Evolutionary conservation across 2,329 filamentous ascomycete species (phyloP).

Genomic region (Lasiodiplodia sp.): DNA sequence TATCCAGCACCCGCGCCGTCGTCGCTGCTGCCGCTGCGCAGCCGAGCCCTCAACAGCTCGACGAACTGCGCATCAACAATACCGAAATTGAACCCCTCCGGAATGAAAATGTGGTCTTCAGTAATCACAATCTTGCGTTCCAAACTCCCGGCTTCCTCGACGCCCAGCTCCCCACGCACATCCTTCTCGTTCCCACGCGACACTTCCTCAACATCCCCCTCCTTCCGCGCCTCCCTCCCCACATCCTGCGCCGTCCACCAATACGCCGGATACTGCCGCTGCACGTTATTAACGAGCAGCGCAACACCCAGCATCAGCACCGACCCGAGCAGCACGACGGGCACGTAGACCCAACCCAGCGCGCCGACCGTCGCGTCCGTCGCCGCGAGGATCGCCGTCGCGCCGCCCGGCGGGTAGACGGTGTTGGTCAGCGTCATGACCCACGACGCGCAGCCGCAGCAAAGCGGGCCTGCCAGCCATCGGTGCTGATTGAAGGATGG

Average conservation of each 20-base stretch:
- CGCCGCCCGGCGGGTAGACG: conserved; percentile 59
- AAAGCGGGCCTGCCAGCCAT: conserved; percentile 56
- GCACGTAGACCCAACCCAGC: conserved; percentile 57
- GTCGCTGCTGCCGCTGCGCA: conserved; percentile 34
- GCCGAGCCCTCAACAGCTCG: conserved; percentile 43
- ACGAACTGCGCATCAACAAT: conserved; percentile 46
- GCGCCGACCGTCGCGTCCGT: conserved; percentile 49
- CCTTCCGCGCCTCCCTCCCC: conserved; percentile 34
- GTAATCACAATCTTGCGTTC: conserved; percentile 41
- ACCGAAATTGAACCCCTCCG: conserved; percentile 45
- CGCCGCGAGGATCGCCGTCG: conserved; percentile 56
- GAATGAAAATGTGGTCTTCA: conserved; percentile 42
- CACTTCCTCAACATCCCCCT: conserved; percentile 24
- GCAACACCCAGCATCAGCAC: conserved; percentile 53
- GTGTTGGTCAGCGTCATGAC: conserved; percentile 58
- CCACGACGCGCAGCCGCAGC: conserved; percentile 52
- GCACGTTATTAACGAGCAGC: conserved; percentile 55
- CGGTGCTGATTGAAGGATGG: conserved; percentile 47
- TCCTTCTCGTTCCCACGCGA: conserved; percentile 11
- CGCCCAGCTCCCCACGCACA: conserved; percentile 33
- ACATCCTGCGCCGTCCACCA: conserved; percentile 57
- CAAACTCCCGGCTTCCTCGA: conserved; percentile 32
- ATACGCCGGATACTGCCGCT: conserved; percentile 55
- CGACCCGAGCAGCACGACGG: conserved; percentile 51
- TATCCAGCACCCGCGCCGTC: neutral